Percentiles rank a stretch among this genome's conserved stretches.
Conservation (phyloP, 1,284 basidiomycete species). For the Sporisorium sorghi region DNA sequence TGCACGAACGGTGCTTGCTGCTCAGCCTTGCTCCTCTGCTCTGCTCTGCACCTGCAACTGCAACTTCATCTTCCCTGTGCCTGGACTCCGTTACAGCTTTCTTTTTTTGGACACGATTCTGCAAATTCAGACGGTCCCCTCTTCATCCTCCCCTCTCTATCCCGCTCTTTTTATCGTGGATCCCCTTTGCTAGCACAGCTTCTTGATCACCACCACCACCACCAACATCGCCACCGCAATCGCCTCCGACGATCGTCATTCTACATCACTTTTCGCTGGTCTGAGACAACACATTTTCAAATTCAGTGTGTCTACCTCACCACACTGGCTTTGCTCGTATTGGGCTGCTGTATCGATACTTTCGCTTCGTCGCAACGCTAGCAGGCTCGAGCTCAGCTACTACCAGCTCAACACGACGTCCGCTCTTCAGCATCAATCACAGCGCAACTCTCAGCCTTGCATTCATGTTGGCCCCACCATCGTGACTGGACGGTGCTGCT, state of each 20-base stretch:
- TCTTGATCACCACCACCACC: constrained; percentile 1
- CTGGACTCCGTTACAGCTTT: background rate
- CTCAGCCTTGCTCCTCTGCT: background rate
- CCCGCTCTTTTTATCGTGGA: background rate
- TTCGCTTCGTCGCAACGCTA: too few species aligned
- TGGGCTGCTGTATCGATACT: background rate
- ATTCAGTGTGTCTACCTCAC: background rate
- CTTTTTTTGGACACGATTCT: background rate
- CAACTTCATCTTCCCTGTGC: too few species aligned
- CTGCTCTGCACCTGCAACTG: background rate
- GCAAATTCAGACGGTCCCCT: background rate
- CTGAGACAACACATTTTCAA: background rate
- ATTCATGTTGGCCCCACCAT: background rate
- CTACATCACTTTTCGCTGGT: background rate
- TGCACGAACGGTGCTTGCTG: background rate
- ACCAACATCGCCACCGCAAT: background rate
- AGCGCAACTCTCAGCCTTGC: background rate
- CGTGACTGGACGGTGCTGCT: background rate
- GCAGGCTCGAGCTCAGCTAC: background rate
- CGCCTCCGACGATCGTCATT: too few species aligned
- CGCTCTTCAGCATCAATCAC: background rate
- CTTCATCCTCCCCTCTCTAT: background rate
- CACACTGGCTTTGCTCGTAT: background rate
- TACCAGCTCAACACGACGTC: too few species aligned
- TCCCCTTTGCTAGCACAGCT: background rate